Conservation (phyloP, 306 rosid species). For the Ormosia semicastrata region DNA sequence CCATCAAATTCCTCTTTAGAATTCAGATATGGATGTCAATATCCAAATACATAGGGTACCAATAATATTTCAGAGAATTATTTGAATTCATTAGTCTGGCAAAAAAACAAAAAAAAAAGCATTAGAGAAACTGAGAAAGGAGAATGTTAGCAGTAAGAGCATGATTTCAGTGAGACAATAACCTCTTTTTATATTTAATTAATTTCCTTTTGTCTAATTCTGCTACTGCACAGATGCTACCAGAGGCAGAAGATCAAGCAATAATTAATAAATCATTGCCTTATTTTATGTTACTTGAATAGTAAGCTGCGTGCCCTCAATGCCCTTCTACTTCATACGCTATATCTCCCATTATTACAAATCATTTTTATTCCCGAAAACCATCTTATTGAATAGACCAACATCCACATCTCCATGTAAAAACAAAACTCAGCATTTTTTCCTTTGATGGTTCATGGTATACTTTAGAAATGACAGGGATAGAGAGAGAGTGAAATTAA, state of each 20-base stretch:
- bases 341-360: conserved; percentile 4
- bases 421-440: conserved; percentile 50
- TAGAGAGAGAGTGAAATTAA: neutral
- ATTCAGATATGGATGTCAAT: neutral
- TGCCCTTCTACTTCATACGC: conserved; percentile 41
- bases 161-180: neutral
- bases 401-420: conserved; percentile 41
- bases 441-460: neutral
- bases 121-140: neutral
- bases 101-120: neutral
- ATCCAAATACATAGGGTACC: neutral
- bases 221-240: neutral
- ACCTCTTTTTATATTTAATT: neutral
- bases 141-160: neutral
- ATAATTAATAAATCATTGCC: conserved; percentile 4
- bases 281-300: conserved; percentile 30
- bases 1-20: no score
- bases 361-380: conserved; percentile 23
- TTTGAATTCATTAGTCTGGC: conserved; percentile 2
- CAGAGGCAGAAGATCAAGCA: neutral
- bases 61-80: conserved; percentile 4
- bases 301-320: conserved; percentile 62
- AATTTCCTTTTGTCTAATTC: conserved; percentile 7
- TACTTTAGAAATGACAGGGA: neutral
- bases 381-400: conserved; percentile 45